Base-by-base conservation (phyloP, 768 basidiomycete species). In the Candolleomyces efflorescens region DNA sequence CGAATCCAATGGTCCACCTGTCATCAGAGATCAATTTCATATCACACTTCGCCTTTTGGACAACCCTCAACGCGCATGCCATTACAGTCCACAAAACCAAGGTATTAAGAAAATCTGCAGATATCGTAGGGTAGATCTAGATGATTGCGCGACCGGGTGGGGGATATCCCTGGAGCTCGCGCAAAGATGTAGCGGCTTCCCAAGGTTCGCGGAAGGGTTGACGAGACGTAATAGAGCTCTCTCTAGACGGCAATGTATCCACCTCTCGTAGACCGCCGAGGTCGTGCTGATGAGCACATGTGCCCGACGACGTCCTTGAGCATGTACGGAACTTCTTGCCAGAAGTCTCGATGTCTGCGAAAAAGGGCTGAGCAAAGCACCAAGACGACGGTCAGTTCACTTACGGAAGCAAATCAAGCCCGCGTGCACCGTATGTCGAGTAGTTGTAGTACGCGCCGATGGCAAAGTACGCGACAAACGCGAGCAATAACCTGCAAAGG, bases 361-460 rank as follows among this genome's bases (percentile, higher is more conserved):
- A 49, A n/a, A 43, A 44, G 43, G 54, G 55, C 59, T 63, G 50
- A 63, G 54, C 12, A 44, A 54, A 54, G 59, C 11, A 49, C 32
- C n/a, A 53, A 44, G 13, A 18, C 50, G 55, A 20, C 27, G n/a
- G 51, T 10, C 39, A 26, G 38, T 22, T 1, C 32, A 81, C 90
- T 68, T 68, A 92, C 90, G 91, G 92, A 68, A 94, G 85, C 54
- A 94, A 78, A 70, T 94, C 92, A 68, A 77, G 74, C 13, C 93
- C 93, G 23, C 84, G 80, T 9, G 92, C 89, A 18, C 92, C 92
- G 67, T 94, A 95, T 18, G 84, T 90, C 5, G 88, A 83, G 65
- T 92, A 93, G 65, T 95, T 94, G 73, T 91, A 87, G 69, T 93
- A 95, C 9, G 88, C 87, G 18, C 93, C 93, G 23, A 93, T 68